These are phyloP conservation scores for Volutella citrinella DNA, from an alignment of 2,329 filamentous ascomycete species.

Conservation along the genomic window DNA sequence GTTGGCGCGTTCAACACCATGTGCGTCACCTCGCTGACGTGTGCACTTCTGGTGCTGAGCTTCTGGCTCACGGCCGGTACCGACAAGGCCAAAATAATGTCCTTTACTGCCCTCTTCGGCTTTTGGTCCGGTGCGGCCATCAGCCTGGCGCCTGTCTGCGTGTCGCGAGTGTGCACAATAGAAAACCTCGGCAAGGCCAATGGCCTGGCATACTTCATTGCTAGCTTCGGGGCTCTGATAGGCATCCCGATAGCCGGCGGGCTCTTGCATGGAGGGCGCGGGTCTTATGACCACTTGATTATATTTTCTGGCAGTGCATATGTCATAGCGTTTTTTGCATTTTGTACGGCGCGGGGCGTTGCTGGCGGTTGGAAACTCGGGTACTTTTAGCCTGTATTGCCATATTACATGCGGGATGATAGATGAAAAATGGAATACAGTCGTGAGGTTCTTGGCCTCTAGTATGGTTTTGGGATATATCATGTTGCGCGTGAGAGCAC, in stretches of 20 bases:
- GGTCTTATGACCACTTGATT: conserved; percentile 2
- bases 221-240: conserved; percentile 56
- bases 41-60: conserved; percentile 1
- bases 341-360: conserved; percentile 7
- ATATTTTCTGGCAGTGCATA: conserved; percentile 10
- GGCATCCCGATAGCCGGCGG: conserved; percentile 58
- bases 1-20: conserved; percentile 15
- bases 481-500: too few relatives aligned
- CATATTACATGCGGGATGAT: too few relatives aligned
- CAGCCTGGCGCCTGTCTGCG: conserved; percentile 66
- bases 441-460: too few relatives aligned
- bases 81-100: conserved; percentile 48
- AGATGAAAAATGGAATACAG: too few relatives aligned
- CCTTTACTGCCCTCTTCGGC: conserved; percentile 65
- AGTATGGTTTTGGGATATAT: too few relatives aligned
- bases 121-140: conserved; percentile 70
- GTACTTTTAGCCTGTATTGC: conserved; percentile 1
- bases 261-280: background rate
- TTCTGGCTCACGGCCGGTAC: conserved; percentile 25
- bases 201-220: conserved; percentile 66
- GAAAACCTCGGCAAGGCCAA: conserved; percentile 68
- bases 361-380: conserved; percentile 7
- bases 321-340: conserved; percentile 6
- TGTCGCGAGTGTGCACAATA: conserved; percentile 67
- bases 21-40: conserved; percentile 5